Evolutionary conservation across 441 rosid genomes (phyloP).

Genomic region (Euphorbia neoarborescens): DNA sequence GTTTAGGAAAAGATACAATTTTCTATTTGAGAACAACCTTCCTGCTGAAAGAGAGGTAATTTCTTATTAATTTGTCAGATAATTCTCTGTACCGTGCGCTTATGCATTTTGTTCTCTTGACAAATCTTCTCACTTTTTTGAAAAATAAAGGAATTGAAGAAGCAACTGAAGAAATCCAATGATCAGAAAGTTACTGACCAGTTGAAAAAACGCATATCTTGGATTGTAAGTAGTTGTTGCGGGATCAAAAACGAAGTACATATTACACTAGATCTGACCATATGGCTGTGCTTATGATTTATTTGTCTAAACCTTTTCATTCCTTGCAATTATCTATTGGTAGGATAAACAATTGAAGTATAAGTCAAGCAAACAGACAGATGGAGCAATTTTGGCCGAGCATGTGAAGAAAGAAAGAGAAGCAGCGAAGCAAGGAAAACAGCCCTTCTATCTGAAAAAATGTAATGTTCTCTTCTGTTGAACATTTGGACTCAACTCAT

Average conservation of each 20-base stretch:
- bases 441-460: conserved; percentile 77
- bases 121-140: conserved; percentile 6
- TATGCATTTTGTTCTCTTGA: neutral
- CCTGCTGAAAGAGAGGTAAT: conserved; percentile 72
- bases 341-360: conserved; percentile 69
- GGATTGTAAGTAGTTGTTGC: conserved; percentile 48
- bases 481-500: neutral
- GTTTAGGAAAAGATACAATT: conserved; percentile 69
- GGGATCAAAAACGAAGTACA: neutral
- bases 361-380: conserved; percentile 48
- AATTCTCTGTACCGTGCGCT: neutral
- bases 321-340: conserved; percentile 1
- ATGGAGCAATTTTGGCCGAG: conserved; percentile 47
- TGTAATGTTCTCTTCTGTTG: conserved; percentile 34
- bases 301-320: neutral
- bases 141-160: conserved; percentile 42
- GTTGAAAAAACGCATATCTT: conserved; percentile 41
- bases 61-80: conserved; percentile 2
- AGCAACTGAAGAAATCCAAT: conserved; percentile 48
- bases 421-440: conserved; percentile 79
- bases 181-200: conserved; percentile 39
- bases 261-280: neutral
- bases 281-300: neutral
- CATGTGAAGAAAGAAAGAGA: conserved; percentile 82
- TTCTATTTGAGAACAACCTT: conserved; percentile 52